Percentiles rank a stretch among this genome's conserved stretches.
Evolutionary conservation across 2,329 filamentous ascomycete species (phyloP).

Genomic region (Talaromyces sp.): DNA sequence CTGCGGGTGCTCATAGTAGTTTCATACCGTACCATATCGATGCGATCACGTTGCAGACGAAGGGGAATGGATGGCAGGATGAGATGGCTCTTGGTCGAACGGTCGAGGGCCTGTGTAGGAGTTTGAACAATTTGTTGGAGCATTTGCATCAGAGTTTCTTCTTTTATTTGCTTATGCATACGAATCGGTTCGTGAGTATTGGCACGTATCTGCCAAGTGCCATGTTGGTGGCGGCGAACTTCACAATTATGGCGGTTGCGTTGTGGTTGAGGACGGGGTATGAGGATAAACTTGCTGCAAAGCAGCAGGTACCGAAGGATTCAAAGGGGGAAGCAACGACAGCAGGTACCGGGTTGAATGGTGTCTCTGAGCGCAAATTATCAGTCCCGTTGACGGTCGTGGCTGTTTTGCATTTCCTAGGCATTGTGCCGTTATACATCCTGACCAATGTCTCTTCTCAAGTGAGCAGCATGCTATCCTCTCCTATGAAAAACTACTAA

Average conservation of each 20-base stretch:
- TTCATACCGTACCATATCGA: constrained; percentile 99
- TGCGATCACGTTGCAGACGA: constrained; percentile 86
- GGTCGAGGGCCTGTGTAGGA: constrained; percentile 85
- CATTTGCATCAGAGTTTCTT: constrained; percentile 99
- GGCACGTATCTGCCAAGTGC: constrained; percentile 95
- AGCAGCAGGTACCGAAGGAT: constrained; percentile 12
- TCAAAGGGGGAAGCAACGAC: constrained; percentile 19
- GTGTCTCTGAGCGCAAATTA: constrained; percentile 39
- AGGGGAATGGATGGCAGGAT: constrained; percentile 91
- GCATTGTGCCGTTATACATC: constrained; percentile 76
- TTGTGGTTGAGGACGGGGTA: constrained; percentile 89
- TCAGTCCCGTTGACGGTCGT: constrained; percentile 65
- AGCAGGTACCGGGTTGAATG: constrained; percentile 21
- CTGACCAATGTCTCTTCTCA: constrained; percentile 70
- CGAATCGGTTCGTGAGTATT: constrained; percentile 92
- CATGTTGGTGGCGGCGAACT: constrained; percentile 94
- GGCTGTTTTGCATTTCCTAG: constrained; percentile 68
- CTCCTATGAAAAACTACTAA: constrained; percentile 9
- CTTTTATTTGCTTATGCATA: constrained; percentile 92
- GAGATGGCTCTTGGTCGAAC: constrained; percentile 92
- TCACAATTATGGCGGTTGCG: constrained; percentile 90
- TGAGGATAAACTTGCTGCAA: constrained; percentile 24
- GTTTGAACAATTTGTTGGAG: constrained; percentile 92
- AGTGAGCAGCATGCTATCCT: constrained; percentile 44
- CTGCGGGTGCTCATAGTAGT: constrained; percentile 85